Percentiles rank a stretch among this genome's conserved stretches.
phyloP scores from a whole-genome alignment of 495 filamentous ascomycete species.

The Penicillium pulvis region DNA sequence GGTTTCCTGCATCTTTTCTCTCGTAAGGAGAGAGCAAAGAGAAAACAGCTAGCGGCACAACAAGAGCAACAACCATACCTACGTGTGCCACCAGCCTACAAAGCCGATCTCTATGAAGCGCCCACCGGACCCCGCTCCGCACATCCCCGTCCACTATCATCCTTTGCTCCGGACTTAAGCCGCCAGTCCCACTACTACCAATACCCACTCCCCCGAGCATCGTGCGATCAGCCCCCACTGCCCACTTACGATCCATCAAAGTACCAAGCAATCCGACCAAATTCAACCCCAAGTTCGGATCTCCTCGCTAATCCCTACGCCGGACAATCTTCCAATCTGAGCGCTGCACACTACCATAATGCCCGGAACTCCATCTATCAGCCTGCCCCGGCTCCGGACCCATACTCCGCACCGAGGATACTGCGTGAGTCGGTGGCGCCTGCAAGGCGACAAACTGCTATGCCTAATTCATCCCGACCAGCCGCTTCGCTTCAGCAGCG shows the following conservation, averaged over 20 bases:
- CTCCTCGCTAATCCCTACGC: conserved; percentile 6
- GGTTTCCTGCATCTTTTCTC: conserved; percentile 27
- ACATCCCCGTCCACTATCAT: conserved; percentile 30
- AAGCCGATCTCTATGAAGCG: conserved; percentile 14
- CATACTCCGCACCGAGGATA: conserved; percentile 6
- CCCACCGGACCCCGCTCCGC: conserved; percentile 21
- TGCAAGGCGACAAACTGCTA: conserved; percentile 16
- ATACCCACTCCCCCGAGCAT: conserved; percentile 22
- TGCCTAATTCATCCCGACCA: conserved; percentile 13
- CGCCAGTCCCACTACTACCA: conserved; percentile 19
- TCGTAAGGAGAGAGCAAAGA: conserved; percentile 31
- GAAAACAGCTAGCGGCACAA: conserved; percentile 19
- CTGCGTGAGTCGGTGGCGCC: conserved; percentile 2
- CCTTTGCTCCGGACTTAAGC: conserved; percentile 30
- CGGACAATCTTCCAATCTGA: conserved; percentile 25
- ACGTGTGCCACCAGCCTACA: conserved; percentile 24
- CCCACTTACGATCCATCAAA: conserved; percentile 38
- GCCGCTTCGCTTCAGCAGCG: conserved; percentile 8
- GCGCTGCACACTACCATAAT: conserved; percentile 26
- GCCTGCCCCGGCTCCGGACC: conserved; percentile 7
- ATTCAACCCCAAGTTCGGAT: conserved; percentile 14
- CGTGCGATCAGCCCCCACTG: conserved; percentile 26
- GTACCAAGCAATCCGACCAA: conserved; percentile 29
- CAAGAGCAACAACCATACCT: conserved; percentile 7
- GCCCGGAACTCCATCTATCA: conserved; percentile 20